Conservation (phyloP, 768 basidiomycete genomes). For the Candolleomyces aberdarensis region DNA sequence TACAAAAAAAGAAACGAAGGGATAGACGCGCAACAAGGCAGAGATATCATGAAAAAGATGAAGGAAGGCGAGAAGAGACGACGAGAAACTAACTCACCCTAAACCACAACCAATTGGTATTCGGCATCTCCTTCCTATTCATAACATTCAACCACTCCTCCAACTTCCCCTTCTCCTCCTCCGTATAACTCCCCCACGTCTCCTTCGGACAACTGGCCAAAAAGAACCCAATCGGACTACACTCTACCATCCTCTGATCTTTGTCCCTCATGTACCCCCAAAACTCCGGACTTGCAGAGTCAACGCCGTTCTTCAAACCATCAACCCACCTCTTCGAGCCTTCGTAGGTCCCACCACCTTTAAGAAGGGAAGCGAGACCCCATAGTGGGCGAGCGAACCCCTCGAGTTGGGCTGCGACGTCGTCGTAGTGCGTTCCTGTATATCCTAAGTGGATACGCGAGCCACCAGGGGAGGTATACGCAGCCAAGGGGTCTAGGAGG, state of each 20-base stretch:
- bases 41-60: too few species aligned
- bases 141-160: constrained; percentile 70
- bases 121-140: constrained; percentile 82
- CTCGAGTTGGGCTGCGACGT: constrained; percentile 69
- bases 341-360: constrained; percentile 58
- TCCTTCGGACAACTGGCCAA: constrained; percentile 63
- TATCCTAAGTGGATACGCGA: constrained; percentile 67
- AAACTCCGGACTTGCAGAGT: constrained; percentile 64
- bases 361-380: constrained; percentile 66
- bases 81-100: constrained; percentile 38
- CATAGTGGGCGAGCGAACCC: constrained; percentile 76
- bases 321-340: constrained; percentile 60
- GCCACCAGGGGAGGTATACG: constrained; percentile 72
- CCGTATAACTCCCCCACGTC: constrained; percentile 59
- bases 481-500: constrained; percentile 63
- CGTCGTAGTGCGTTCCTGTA: constrained; percentile 72
- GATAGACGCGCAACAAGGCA: not conserved
- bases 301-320: constrained; percentile 67
- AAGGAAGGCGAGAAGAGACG: not conserved
- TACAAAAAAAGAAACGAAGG: too few species aligned
- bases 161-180: constrained; percentile 51
- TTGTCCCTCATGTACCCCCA: constrained; percentile 75
- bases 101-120: constrained; percentile 86
- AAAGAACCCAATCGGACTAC: constrained; percentile 71
- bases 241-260: constrained; percentile 83